A percentile compares a stretch with the other conserved stretches of the same genome.
Evolutionary conservation across 257 asterid species (phyloP).

Genomic region (Vinca minor): DNA sequence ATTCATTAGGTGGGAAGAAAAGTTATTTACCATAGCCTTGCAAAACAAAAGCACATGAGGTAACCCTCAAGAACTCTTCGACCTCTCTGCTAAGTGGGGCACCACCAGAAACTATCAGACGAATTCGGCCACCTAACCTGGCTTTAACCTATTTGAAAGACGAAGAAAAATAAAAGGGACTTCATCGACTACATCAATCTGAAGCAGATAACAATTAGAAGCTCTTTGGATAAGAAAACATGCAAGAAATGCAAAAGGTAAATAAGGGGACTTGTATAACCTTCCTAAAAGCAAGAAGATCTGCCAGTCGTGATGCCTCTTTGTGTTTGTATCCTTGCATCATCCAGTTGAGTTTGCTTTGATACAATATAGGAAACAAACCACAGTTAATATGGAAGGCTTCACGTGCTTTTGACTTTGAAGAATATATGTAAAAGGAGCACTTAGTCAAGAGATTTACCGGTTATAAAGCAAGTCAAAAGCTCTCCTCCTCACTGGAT

Average conservation of each 20-base stretch:
- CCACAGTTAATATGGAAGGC: conserved; percentile 1
- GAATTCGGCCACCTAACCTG: conserved; percentile 85
- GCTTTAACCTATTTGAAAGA: conserved; percentile 47
- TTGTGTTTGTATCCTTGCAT: conserved; percentile 78
- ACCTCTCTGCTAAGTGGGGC: conserved; percentile 86
- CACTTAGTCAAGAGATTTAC: conserved; percentile 29
- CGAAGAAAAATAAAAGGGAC: neutral
- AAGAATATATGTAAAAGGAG: neutral
- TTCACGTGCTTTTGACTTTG: neutral
- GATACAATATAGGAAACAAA: conserved; percentile 19
- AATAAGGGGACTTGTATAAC: conserved; percentile 24
- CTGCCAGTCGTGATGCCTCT: conserved; percentile 77
- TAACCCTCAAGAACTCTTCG: conserved; percentile 87
- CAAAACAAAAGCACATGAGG: conserved; percentile 80
- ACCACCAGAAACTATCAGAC: conserved; percentile 90
- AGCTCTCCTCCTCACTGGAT: conserved; percentile 68
- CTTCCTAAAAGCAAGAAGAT: conserved; percentile 89
- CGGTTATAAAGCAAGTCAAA: conserved; percentile 67
- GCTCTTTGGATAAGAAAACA: neutral
- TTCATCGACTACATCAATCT: conserved; percentile 3
- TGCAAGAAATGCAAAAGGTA: neutral
- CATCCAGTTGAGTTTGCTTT: conserved; percentile 94
- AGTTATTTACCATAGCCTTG: conserved; percentile 82
- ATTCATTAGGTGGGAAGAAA: neutral
- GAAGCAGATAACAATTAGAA: neutral